Conservation (phyloP, 2,329 filamentous ascomycete species). For the Monosporascus sp. region DNA sequence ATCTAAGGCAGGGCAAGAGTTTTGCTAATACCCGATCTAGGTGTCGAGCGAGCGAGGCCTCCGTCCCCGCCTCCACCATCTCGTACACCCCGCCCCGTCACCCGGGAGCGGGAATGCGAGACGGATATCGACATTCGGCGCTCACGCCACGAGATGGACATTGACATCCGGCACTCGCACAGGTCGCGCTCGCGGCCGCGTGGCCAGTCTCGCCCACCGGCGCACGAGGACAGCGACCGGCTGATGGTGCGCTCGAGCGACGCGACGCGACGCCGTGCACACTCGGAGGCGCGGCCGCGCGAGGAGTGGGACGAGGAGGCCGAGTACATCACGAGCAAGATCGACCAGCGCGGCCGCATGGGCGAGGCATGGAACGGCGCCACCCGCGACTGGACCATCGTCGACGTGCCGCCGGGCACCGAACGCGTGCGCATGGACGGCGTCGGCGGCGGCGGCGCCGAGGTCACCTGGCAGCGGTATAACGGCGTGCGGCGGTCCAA, state of each 20-base stretch:
- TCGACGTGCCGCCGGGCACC: constrained; percentile 80
- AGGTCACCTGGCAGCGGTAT: constrained; percentile 74
- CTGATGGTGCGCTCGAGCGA: constrained; percentile 61
- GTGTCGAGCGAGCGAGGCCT: constrained; percentile 37
- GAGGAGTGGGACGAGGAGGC: constrained; percentile 59
- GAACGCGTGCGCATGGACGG: constrained; percentile 80
- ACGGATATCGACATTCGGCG: constrained; percentile 59
- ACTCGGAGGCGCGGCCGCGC: constrained; percentile 43
- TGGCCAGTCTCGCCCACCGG: constrained; percentile 29
- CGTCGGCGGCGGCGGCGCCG: constrained; percentile 66
- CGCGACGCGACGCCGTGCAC: constrained; percentile 43
- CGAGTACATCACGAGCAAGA: constrained; percentile 52
- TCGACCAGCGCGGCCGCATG: constrained; percentile 57
- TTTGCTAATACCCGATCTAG: constrained; percentile 28
- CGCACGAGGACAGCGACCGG: constrained; percentile 48
- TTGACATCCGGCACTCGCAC: constrained; percentile 46
- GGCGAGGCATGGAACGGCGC: constrained; percentile 71
- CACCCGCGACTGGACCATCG: constrained; percentile 72
- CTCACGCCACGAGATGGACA: constrained; percentile 49
- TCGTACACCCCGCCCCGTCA: constrained; percentile 38
- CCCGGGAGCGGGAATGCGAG: constrained; percentile 42
- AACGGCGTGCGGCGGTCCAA: constrained; percentile 71
- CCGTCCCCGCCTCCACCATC: constrained; percentile 47
- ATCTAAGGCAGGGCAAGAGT: constrained; percentile 1
- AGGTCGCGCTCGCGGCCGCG: constrained; percentile 33